Base-by-base conservation (phyloP, 2,329 filamentous ascomycete genomes). In the Microdochium nivale region DNA sequence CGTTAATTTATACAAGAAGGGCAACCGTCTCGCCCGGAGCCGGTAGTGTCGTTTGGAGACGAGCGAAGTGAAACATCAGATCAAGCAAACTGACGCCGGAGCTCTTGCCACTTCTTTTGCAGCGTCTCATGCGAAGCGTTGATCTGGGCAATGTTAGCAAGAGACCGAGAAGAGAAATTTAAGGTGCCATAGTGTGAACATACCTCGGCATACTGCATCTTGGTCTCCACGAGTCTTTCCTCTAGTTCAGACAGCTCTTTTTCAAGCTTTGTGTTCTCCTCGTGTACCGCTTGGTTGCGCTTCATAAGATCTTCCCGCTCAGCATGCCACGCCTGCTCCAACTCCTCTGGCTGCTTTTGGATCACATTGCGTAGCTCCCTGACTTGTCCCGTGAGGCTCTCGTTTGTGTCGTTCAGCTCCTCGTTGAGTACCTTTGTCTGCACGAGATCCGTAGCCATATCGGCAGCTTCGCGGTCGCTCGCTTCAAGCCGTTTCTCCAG, bases 181-280 rank as follows among this genome's bases (percentile, higher is more conserved):
- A 21, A 4, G 40, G n/a, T 13, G 40, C 23, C 11, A 23, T 21
- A 19, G 40, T 3, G 16, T 11, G 19, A 49, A 75, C 85, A 75
- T 78, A 96, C 92, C 84, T 96, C 90, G 51, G 94, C 94, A 73
- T 91, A 90, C 63, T 83, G 82, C 88, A 99, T 87, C 79, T 99
- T 99, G 1, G 90, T 94, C 65, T 86, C 83, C 56, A 99, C 92
- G 58, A 99, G 74, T 67, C 90, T 84, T 69, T 91, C 88, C 74
- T 97, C 94, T 75, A 97, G 88, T 60, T 96, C 90, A 4, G 82
- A 79, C 79, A 96, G 80, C 62, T 94, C 88, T 65, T 95, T 92
- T 69, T 96, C 91, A 59, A 99, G 73, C 53, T 78, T 81, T 54
- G 87, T 79, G 63, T 97, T 99, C 72, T 96, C 90, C 60, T 95